Conservation (phyloP, 2,329 filamentous ascomycete genomes). For the Neonectria coccinea region DNA sequence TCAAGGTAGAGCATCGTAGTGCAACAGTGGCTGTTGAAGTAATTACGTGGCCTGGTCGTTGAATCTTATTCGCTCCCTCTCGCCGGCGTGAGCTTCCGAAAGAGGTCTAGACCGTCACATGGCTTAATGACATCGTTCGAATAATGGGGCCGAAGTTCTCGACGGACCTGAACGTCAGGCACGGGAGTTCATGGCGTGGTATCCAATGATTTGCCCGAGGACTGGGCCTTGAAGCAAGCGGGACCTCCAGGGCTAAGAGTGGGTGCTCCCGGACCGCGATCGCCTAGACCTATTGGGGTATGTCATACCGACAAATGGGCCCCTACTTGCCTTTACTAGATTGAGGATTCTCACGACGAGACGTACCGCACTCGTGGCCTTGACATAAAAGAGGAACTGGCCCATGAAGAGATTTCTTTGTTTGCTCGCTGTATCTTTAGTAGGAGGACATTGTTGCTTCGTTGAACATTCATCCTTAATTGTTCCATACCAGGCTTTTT, state of each 20-base stretch:
- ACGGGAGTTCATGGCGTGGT: constrained; percentile 1
- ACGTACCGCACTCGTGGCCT: neutral
- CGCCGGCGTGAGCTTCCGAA: neutral
- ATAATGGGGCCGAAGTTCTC: neutral
- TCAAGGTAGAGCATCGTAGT: neutral
- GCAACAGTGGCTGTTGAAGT: neutral
- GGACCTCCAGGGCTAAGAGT: neutral
- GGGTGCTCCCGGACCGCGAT: neutral
- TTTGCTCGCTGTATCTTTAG: neutral
- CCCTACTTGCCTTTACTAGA: neutral
- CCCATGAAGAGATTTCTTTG: neutral
- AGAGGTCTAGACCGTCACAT: neutral
- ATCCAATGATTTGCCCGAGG: constrained; percentile 3
- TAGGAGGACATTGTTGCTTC: neutral
- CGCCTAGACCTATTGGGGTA: constrained; percentile 5
- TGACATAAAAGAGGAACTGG: constrained; percentile 1
- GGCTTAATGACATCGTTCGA: neutral
- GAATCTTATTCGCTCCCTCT: neutral
- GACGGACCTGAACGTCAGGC: neutral
- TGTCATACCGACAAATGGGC: neutral
- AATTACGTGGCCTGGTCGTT: neutral
- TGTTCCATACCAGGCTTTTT: neutral
- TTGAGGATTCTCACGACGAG: neutral
- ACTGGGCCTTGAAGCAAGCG: neutral
- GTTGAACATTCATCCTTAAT: neutral